A percentile compares a stretch with the other conserved stretches of the same genome.
These are phyloP conservation scores for Henningerozyma blattae DNA, from an alignment of 805 yeast species.

Conservation along the genomic window DNA sequence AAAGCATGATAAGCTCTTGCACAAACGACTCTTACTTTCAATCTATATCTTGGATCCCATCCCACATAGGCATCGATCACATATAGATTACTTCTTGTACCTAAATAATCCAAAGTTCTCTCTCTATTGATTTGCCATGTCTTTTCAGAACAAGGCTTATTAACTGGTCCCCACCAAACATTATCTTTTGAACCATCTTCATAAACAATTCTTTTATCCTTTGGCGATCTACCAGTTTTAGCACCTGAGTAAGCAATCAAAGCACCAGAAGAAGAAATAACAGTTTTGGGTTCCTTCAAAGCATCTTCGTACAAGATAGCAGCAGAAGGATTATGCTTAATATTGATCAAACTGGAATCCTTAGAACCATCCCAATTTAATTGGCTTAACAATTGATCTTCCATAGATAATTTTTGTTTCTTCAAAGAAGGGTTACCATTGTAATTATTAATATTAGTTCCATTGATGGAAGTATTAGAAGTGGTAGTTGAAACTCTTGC, in stretches of 20 bases:
- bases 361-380: not conserved
- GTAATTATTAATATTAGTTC: too few species aligned
- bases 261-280: conserved; percentile 88
- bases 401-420: too few species aligned
- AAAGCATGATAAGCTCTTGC: conserved; percentile 98
- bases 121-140: conserved; percentile 94
- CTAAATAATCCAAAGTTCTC: conserved; percentile 91
- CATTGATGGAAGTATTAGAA: too few species aligned
- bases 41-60: conserved; percentile 97
- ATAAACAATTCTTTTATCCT: conserved; percentile 95
- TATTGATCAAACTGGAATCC: not conserved
- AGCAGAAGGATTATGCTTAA: conserved; percentile 63
- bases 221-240: conserved; percentile 97
- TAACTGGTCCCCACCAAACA: conserved; percentile 99
- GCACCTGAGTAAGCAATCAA: conserved; percentile 90
- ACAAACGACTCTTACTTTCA: conserved; percentile 90
- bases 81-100: conserved; percentile 88
- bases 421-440: too few species aligned
- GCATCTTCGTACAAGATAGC: conserved; percentile 94
- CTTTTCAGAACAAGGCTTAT: conserved; percentile 84
- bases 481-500: too few species aligned
- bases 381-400: not conserved
- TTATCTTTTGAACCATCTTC: conserved; percentile 74
- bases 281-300: conserved; percentile 77
- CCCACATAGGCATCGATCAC: conserved; percentile 97